These are phyloP conservation scores for Berkeleyomyces basicola DNA, from an alignment of 2,329 filamentous ascomycete genomes.

Conservation along the genomic window DNA sequence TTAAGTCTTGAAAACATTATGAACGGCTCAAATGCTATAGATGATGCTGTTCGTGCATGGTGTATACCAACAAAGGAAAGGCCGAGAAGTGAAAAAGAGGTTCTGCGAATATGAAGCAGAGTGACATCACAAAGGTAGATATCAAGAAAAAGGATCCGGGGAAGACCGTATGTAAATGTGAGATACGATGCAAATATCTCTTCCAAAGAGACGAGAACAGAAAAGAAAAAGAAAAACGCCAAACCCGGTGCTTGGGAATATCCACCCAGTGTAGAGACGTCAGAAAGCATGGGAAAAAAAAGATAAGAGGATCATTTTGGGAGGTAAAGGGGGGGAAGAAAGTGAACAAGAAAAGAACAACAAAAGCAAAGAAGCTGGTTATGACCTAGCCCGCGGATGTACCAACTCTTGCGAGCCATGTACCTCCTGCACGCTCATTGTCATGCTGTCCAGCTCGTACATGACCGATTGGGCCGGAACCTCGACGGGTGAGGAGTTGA, in stretches of 20 bases:
- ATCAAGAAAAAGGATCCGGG: background rate
- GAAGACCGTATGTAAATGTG: background rate
- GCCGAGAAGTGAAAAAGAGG: background rate
- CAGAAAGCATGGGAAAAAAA: background rate
- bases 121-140: background rate
- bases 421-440: constrained; percentile 7
- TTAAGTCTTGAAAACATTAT: constrained; percentile 4
- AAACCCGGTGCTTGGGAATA: background rate
- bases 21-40: background rate
- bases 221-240: background rate
- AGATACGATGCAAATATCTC: background rate
- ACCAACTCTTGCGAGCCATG: constrained; percentile 7
- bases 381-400: constrained; percentile 8
- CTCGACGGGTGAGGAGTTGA: constrained; percentile 4
- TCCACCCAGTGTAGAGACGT: background rate
- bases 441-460: constrained; percentile 11
- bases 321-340: background rate
- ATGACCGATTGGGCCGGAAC: constrained; percentile 7
- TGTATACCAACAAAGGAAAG: background rate
- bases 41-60: background rate
- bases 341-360: background rate
- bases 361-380: background rate
- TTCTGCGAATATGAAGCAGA: background rate
- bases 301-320: background rate
- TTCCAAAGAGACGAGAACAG: background rate